Percentiles rank a stretch among this genome's conserved stretches.
Evolutionary conservation across 805 yeast genomes (phyloP).

Genomic region (Candida vartiovaarae): DNA sequence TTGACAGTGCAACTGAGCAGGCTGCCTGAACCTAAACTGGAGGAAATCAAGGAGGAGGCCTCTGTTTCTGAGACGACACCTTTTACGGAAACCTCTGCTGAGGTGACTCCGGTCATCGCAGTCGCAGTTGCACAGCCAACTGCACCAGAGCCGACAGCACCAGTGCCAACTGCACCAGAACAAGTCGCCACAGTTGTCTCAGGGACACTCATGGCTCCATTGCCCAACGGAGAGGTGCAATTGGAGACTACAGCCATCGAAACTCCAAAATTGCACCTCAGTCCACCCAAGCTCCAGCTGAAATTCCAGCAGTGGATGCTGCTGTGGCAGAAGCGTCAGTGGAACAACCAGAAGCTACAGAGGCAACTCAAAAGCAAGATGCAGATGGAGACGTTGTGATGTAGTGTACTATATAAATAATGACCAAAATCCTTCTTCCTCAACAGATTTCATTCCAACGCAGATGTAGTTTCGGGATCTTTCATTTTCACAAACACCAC

Average conservation of each 20-base stretch:
- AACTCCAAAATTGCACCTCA: background rate
- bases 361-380: constrained; percentile 6
- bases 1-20: background rate
- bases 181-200: too few relatives aligned
- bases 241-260: constrained; percentile 8
- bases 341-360: background rate
- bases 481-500: constrained; percentile 49
- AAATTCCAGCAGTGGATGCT: background rate
- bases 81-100: too few relatives aligned
- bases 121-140: background rate
- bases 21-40: background rate
- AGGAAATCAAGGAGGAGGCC: background rate
- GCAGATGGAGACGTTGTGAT: constrained; percentile 18
- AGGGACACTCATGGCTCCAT: too few relatives aligned
- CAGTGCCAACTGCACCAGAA: too few relatives aligned
- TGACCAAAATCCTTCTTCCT: too few relatives aligned
- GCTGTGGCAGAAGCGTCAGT: too few relatives aligned
- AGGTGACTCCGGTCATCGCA: background rate
- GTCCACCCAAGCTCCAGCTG: background rate
- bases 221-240: too few relatives aligned
- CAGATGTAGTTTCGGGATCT: background rate
- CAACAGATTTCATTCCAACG: background rate
- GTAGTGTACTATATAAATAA: constrained; percentile 1
- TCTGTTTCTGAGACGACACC: background rate
- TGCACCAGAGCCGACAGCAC: background rate